Evolutionary conservation across 345 rosid genomes (phyloP).

Genomic region (Ceriops decandra): DNA sequence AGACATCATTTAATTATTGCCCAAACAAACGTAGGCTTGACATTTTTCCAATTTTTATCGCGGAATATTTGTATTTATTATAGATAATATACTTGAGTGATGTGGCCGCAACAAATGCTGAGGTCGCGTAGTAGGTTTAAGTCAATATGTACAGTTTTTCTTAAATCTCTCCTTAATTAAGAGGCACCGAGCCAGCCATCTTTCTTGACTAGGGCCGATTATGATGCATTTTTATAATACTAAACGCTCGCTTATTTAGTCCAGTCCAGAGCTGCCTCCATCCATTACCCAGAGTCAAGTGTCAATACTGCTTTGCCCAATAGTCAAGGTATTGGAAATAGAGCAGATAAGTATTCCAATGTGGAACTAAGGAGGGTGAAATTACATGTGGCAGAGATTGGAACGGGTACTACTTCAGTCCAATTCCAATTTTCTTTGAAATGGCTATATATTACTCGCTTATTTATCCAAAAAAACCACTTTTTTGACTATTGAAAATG

Average conservation of each 20-base stretch:
- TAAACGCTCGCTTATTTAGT: conserved; percentile 20
- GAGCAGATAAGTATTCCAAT: conserved; percentile 18
- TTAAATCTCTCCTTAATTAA: too few relatives aligned
- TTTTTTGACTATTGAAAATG: not conserved
- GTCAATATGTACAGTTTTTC: too few relatives aligned
- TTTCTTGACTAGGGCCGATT: too few relatives aligned
- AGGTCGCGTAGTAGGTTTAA: not conserved
- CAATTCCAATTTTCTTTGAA: not conserved
- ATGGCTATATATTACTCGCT: not conserved
- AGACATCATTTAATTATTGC: too few relatives aligned
- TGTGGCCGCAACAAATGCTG: conserved; percentile 46
- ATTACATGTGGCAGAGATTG: conserved; percentile 18
- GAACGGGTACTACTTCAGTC: not conserved
- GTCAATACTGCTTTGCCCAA: not conserved
- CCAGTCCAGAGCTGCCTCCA: too few relatives aligned
- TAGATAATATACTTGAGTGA: conserved; percentile 57
- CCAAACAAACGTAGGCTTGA: too few relatives aligned
- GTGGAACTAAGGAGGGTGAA: not conserved
- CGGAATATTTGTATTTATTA: not conserved
- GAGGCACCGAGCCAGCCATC: too few relatives aligned
- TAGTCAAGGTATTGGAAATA: not conserved
- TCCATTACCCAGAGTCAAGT: conserved; percentile 13
- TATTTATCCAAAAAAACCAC: not conserved
- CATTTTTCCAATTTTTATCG: too few relatives aligned
- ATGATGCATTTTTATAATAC: too few relatives aligned